Evolutionary conservation across 2,329 filamentous ascomycete genomes (phyloP), one percentile per base, ranked within the genome.

Genomic region (Cladosporium oxysporum): DNA sequence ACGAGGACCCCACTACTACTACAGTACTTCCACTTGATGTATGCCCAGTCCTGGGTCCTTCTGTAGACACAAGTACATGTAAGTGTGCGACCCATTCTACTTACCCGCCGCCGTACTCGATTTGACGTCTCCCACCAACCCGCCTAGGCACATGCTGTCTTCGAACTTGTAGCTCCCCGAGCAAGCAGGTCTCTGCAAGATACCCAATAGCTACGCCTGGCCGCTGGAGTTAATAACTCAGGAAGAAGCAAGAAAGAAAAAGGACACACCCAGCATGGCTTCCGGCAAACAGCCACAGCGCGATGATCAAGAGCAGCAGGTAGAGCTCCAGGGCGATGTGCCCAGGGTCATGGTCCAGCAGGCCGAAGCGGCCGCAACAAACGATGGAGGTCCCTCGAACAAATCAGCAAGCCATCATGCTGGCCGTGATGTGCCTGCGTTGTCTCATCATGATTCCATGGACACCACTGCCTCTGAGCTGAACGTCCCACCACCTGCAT

Each of bases 401-500:
- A 16, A 47, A 67, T 50, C 60, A 57, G 23, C n/a, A 50, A 49
- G 55, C 62, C 60, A 62, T 44, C 55, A 58, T 35, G 61, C 66
- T 50, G 66, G 66, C 16, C 66, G 61, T 44, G 66, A 67, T 62
- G 66, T 67, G 14, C 66, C 66, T 16, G 41, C 58, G 26, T 23
- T 55, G 5, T 33, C 50, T 1, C 60, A 65, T 50, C 49, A 57
- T 18, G 61, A 65, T 31, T 58, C 62, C 28, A 53, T 60, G 33
- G 57, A 57, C 10, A 60, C 47, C 35, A 47, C 26, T 8, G 47
- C 64, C 11, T 59, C 66, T 10, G 71, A 72, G 12, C 53, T 62
- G 16, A 70, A 75, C 21, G 68, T 75, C 7, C 78, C 79, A 10
- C 77, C 77, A 18, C 78, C 79, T 26, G 76, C 76, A 7, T 81